phyloP scores from a whole-genome alignment of 2,329 filamentous ascomycete genomes.

The Penicillium psychrosexuale region DNA sequence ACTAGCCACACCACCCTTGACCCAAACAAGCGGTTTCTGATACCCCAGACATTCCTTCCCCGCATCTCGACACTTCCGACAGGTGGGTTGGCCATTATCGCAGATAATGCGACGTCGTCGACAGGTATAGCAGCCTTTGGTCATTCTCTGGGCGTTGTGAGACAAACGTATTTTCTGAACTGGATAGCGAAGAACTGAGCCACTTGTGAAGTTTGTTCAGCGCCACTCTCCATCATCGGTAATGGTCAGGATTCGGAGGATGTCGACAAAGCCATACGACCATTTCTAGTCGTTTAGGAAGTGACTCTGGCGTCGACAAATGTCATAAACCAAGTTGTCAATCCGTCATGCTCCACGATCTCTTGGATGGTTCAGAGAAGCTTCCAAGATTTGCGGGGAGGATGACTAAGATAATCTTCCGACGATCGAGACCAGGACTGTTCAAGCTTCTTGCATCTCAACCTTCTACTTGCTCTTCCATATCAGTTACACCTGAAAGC shows the following conservation, averaged over 20 bases:
- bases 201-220: constrained; percentile 12
- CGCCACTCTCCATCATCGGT: constrained; percentile 22
- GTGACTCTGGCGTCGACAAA: neutral
- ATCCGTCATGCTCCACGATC: neutral
- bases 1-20: constrained; percentile 44
- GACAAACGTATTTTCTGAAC: constrained; percentile 1
- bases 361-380: neutral
- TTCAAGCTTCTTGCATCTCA: neutral
- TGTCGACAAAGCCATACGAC: constrained; percentile 7
- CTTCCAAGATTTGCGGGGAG: constrained; percentile 1
- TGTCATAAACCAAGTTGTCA: neutral
- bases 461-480: neutral
- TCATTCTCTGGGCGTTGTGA: constrained; percentile 28
- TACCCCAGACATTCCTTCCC: constrained; percentile 46
- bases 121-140: constrained; percentile 45
- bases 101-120: constrained; percentile 45
- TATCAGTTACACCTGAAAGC: neutral
- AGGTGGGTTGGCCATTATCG: constrained; percentile 43
- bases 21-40: constrained; percentile 43
- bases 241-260: constrained; percentile 13
- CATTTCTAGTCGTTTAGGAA: constrained; percentile 10
- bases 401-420: constrained; percentile 2
- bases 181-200: constrained; percentile 16
- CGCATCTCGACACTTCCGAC: constrained; percentile 43
- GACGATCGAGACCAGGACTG: neutral